Percentiles rank a stretch among this genome's conserved stretches.
phyloP scores from a whole-genome alignment of 306 rosid species.

The Calophaca sinica region DNA sequence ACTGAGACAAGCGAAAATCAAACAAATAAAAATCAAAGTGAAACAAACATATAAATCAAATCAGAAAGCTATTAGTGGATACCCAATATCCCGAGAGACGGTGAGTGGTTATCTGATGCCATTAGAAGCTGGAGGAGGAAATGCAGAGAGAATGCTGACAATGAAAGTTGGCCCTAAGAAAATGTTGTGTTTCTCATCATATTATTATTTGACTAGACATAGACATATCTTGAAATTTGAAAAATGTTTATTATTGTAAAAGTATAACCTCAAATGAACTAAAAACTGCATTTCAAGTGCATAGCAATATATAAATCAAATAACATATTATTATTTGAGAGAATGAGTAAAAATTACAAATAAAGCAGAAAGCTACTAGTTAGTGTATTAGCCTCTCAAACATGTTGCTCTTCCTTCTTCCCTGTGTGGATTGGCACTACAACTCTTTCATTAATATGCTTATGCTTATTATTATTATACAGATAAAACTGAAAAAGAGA shows the following conservation, averaged over 20 bases:
- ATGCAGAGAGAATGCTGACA: neutral
- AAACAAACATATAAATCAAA: neutral
- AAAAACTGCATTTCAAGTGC: no score
- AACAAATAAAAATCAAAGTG: neutral
- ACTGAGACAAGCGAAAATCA: constrained; percentile 47
- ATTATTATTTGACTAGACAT: no score
- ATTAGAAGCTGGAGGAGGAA: constrained; percentile 39
- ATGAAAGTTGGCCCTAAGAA: neutral
- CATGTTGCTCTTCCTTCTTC: neutral
- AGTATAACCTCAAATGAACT: no score
- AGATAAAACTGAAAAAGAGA: neutral
- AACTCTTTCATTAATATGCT: no score
- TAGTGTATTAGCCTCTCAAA: neutral
- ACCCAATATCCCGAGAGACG: constrained; percentile 82
- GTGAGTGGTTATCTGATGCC: constrained; percentile 63
- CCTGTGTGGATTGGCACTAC: no score
- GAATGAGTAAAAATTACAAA: neutral
- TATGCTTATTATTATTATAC: neutral
- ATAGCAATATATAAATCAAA: no score
- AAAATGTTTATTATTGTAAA: no score
- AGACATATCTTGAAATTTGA: no score
- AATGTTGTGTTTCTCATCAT: no score
- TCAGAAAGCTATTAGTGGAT: constrained; percentile 23
- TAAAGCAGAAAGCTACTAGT: neutral
- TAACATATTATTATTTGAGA: neutral